Base-by-base conservation (phyloP, 2,329 filamentous ascomycete species). In the Sporothrix brasiliensis region DNA sequence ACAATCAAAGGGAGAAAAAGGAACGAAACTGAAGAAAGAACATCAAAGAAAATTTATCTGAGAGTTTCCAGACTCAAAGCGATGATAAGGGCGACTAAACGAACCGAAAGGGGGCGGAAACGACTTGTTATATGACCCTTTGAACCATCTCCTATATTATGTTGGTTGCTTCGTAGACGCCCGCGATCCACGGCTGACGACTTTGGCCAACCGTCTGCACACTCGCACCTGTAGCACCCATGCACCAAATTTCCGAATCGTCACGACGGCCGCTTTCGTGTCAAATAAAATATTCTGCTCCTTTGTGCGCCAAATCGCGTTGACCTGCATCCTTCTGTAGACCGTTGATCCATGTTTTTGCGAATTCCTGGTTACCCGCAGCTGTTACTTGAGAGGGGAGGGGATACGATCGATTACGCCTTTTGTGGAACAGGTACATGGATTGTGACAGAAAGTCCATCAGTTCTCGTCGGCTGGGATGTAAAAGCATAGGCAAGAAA, bases 331-430 rank as follows among this genome's bases (percentile, higher is more conserved):
- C 7, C 27, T 11, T 61, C 30, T 21, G 6, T 41, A 14, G 5
- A 47, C 30, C 65, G 50, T 56, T 53, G 30, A 67, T n/a, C 65
- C 49, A 44, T 56, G 19, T n/a, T 54, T 54, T 54, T 44, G 34
- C 30, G 34, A 41, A 10, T 47, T 41, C 19, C n/a, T 44, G 30
- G 65, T 19, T 54, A 41, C n/a, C 34, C 58, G 39, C 39, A 39
- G 39, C 27, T 27, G 34, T 16, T 47, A 4, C 34, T 6, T n/a
- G 41, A 41, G 19, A n/a, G 21, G 4, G 13, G 14, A 7, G 41
- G 41, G 41, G 27, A 39, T 63, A 24, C 24, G 16, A 24, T 41
- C 61, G 2, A 50, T 67, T 39, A 39, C 47, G 47, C 63, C 44
- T 30, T 50, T 13, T 65, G 21, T 65, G 61, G 24, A 34, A 53